These are phyloP conservation scores for Saturnispora zaruensis DNA, from an alignment of 805 yeast species.

Conservation along the genomic window DNA sequence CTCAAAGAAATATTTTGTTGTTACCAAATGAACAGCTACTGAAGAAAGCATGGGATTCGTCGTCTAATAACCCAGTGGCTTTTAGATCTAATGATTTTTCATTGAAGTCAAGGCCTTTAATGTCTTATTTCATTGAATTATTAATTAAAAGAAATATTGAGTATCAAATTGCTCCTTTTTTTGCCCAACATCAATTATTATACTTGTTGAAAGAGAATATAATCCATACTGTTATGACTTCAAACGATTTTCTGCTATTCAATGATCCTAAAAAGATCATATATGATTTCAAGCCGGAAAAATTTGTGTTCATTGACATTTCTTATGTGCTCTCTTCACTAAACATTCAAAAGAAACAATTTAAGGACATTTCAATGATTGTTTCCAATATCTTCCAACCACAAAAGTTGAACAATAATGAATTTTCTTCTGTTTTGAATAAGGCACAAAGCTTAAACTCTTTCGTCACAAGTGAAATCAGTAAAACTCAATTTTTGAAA, in stretches of 20 bases:
- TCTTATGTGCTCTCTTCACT: conserved; percentile 51
- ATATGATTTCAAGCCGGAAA: conserved; percentile 59
- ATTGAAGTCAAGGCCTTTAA: conserved; percentile 40
- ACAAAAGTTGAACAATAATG: conserved; percentile 37
- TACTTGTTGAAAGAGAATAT: conserved; percentile 49
- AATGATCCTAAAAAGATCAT: conserved; percentile 59
- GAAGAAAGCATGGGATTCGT: conserved; percentile 39
- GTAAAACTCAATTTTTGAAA: conserved; percentile 44
- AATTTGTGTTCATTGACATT: conserved; percentile 60
- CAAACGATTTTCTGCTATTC: conserved; percentile 60
- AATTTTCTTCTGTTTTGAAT: not conserved
- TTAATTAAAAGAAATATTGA: conserved; percentile 50
- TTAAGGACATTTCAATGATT: conserved; percentile 66
- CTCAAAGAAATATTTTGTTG: conserved; percentile 6
- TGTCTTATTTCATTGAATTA: conserved; percentile 47
- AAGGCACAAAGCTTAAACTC: not conserved
- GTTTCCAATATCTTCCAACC: conserved; percentile 76
- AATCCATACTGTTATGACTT: conserved; percentile 58
- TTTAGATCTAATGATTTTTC: conserved; percentile 48
- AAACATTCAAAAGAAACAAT: conserved; percentile 51
- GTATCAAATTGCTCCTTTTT: conserved; percentile 74
- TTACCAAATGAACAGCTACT: conserved; percentile 35
- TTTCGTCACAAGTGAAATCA: conserved; percentile 25
- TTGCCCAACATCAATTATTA: conserved; percentile 71
- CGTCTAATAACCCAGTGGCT: conserved; percentile 16